Evolutionary conservation across 345 rosid genomes (phyloP), one percentile per base, ranked within the genome.

Genomic region (Salix udensis): DNA sequence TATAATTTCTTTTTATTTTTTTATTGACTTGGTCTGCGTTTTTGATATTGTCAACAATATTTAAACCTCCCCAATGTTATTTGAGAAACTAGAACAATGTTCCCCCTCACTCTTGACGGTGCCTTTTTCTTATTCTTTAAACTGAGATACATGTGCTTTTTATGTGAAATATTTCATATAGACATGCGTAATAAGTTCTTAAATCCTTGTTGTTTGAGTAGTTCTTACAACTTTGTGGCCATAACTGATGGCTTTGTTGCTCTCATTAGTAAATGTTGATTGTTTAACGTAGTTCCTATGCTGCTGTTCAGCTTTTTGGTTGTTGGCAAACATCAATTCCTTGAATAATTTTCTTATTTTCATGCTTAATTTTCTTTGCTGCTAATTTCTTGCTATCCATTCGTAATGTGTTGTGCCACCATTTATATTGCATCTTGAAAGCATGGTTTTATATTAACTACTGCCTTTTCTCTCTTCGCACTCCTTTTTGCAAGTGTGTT

Each of bases 1-100:
- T 85, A 42, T 78, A 40, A 50, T 74, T 77, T 74, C 15, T 76
- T 5, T 70, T 61, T 44, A 73, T 28, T 67, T 52, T 34, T 60
- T 72, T 65, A 64, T 70, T 67, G 70, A 65, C 75, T 72, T 64
- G 44, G 40, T 13, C 24, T 72, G 81, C 52, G 15, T 39, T 62
- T 62, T 44, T 50, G 21, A 50, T 21, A 50, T 5, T 18, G 21
- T 5, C 55, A 50, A 50, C 55, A 18, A 16, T 16, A 50, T 50
- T 50, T 50, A 6, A 18, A 50, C n/a, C 2, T 50, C n/a, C 19
- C 24, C 21, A 65, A 31, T 67, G 70, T 19, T 36, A 23, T 36
- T 3, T 34, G 48, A 31, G 36, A 23, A 31, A 66, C 18, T 18
- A 50, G n/a, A 50, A 50, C 6, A 4, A 50, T 48, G 21, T 16